Base-by-base conservation (phyloP, 2,329 filamentous ascomycete species). In the Cylindrodendrum hubeiense region DNA sequence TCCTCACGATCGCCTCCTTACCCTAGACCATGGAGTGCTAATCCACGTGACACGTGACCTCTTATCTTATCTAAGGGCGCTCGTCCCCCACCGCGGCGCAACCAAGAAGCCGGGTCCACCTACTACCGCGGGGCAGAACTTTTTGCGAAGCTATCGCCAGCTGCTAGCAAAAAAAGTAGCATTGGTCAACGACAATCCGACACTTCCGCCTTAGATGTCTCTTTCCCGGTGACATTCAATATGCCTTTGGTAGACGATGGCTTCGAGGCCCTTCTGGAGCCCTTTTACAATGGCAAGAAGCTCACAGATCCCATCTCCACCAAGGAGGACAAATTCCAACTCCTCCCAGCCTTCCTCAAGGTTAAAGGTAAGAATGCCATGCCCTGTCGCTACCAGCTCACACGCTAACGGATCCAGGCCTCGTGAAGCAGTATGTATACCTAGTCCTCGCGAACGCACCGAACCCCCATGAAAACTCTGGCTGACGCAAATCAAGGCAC, bases 331-430 rank as follows among this genome's bases (percentile, higher is more conserved):
- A 99, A 99, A 85, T 98, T 95, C 89, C 97, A 98, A 79, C 86
- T 99, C 44, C 83, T 99, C 28, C 97, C 96, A 0, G 96, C 96
- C n/a, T 99, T 99, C 79, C 84, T 99, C 64, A 98, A 98, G 80
- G 95, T 98, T 75, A 99, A 99, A 81, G 95, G 88, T 87, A 71
- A 72, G 81, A 74, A 65, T 63, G 37, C 10, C 17, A 26, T 58
- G 47, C 41, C 50, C 50, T 56, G 46, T 30, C 21, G 28, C 41
- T 30, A 51, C 39, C 43, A 56, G 56, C 13, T 46, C 44, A 22
- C 26, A 58, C 60, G 49, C 76, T 79, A 75, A 79, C 63, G 52
- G 46, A 9, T 50, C 39, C 28, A 85, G 83, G 95, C 62, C 85
- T 98, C 62, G 95, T 98, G 57, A 98, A 98, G 80, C 95, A 98